Evolutionary conservation across 2,329 filamentous ascomycete genomes (phyloP).

Genomic region (Paraconiothyrium sp.): DNA sequence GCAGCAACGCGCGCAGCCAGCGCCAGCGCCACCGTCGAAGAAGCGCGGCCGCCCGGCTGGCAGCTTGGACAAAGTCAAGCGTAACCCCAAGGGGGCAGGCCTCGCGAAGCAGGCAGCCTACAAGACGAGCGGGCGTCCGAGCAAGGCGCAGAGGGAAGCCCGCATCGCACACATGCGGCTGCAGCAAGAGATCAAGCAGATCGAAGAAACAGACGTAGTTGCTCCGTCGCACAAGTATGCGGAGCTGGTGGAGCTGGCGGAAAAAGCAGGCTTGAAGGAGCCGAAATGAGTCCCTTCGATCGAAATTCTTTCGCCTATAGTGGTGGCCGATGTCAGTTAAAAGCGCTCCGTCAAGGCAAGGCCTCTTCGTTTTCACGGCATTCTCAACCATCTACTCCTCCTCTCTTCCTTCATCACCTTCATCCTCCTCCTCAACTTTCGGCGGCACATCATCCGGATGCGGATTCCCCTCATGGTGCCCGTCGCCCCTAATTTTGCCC

Average conservation of each 20-base stretch:
- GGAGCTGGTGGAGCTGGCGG: not conserved
- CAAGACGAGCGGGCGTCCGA: not conserved
- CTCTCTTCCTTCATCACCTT: conserved; percentile 14
- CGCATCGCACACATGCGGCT: not conserved
- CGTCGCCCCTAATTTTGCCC: conserved; percentile 34
- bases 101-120: not conserved
- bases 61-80: not conserved
- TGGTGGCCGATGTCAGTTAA: too few relatives aligned
- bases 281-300: too few relatives aligned
- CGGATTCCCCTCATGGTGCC: conserved; percentile 50
- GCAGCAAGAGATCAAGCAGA: not conserved
- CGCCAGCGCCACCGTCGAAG: not conserved
- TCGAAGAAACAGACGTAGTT: too few relatives aligned
- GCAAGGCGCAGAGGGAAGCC: not conserved
- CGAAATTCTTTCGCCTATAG: too few relatives aligned
- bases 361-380: not conserved
- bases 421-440: conserved; percentile 11
- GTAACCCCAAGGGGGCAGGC: conserved; percentile 2
- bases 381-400: not conserved
- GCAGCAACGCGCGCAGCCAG: not conserved
- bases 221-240: not conserved
- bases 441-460: conserved; percentile 41
- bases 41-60: not conserved
- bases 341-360: too few relatives aligned
- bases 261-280: not conserved